A percentile compares a stretch with the other conserved stretches of the same genome.
phyloP scores from a whole-genome alignment of 108 stramenopile genomes.

The Skeletonema costatum region DNA sequence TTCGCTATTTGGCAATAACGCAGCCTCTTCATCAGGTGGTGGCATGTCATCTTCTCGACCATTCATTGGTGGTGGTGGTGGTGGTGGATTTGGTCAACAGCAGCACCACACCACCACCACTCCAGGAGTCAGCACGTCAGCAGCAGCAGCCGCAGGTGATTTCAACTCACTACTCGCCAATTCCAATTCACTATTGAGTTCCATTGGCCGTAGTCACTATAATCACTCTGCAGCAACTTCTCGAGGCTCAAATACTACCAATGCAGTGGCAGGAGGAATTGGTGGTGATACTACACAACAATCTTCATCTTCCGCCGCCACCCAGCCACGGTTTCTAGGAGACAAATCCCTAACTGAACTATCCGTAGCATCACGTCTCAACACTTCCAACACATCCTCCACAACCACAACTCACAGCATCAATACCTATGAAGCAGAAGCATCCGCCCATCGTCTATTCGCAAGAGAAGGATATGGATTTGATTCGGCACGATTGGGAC shows the following conservation, averaged over 20 bases:
- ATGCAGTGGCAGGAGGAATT: no score
- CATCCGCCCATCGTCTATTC: slow-evolving; percentile 33
- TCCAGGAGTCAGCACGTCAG: not conserved
- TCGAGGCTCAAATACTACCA: not conserved
- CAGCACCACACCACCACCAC: not conserved
- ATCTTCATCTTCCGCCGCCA: not conserved
- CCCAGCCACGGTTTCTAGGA: not conserved
- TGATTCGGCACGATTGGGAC: slow-evolving; percentile 41
- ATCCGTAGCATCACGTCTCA: slow-evolving; percentile 15
- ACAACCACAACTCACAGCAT: not conserved
- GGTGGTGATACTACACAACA: not conserved
- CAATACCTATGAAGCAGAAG: slow-evolving; percentile 33
- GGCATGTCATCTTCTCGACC: not conserved
- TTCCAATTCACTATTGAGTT: slow-evolving; percentile 22
- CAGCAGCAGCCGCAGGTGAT: not conserved
- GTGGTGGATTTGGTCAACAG: not conserved
- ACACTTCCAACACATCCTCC: not conserved
- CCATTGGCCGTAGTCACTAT: slow-evolving; percentile 1
- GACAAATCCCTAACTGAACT: slow-evolving; percentile 20
- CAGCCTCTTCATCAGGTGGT: no score
- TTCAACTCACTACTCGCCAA: slow-evolving; percentile 36
- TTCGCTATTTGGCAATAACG: not conserved
- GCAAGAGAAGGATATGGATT: slow-evolving; percentile 41
- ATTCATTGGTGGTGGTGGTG: not conserved
- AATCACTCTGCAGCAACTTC: no score